Evolutionary conservation across 352 stramenopile species (phyloP).

Genomic region (Pythium aristosporum): DNA sequence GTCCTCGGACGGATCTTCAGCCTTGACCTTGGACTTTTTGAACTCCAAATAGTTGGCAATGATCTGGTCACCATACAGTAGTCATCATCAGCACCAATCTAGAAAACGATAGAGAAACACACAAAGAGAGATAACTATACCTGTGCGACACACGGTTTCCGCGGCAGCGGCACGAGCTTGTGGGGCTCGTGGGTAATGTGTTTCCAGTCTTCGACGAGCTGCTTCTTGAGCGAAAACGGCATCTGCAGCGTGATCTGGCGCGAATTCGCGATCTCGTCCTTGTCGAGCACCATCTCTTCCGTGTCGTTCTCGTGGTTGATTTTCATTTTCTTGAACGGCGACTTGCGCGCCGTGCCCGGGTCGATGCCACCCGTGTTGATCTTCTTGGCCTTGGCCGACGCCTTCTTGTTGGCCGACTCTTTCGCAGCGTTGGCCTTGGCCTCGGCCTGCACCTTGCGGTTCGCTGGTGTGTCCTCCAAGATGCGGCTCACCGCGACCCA

Average conservation of each 20-base stretch:
- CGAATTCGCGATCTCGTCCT: slow-evolving; percentile 16
- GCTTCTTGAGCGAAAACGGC: slow-evolving; percentile 91
- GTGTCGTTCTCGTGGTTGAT: slow-evolving; percentile 62
- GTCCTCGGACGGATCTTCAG: slow-evolving; percentile 49
- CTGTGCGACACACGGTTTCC: slow-evolving; percentile 68
- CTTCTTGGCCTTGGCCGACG: slow-evolving; percentile 53
- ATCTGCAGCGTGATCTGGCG: slow-evolving; percentile 79
- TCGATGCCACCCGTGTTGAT: slow-evolving; percentile 65
- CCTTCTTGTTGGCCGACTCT: slow-evolving; percentile 21
- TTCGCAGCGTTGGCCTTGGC: slow-evolving; percentile 31
- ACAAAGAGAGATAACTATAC: slow-evolving; percentile 24
- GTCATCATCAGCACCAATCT: neutral
- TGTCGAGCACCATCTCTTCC: slow-evolving; percentile 47
- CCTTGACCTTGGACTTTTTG: slow-evolving; percentile 65
- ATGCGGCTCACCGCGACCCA: slow-evolving; percentile 79
- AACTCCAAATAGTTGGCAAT: slow-evolving; percentile 79
- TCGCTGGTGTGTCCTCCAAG: slow-evolving; percentile 62
- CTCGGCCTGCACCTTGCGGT: slow-evolving; percentile 56
- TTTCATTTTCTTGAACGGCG: slow-evolving; percentile 79
- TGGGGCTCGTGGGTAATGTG: slow-evolving; percentile 74
- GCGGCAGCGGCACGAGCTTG: slow-evolving; percentile 79
- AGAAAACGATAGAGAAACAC: neutral
- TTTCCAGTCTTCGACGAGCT: slow-evolving; percentile 91
- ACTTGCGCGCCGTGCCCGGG: slow-evolving; percentile 46
- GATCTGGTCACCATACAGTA: slow-evolving; percentile 44